These are phyloP conservation scores for Mycosarcoma mackinlayi DNA, from an alignment of 1,284 basidiomycete genomes.

Conservation along the genomic window DNA sequence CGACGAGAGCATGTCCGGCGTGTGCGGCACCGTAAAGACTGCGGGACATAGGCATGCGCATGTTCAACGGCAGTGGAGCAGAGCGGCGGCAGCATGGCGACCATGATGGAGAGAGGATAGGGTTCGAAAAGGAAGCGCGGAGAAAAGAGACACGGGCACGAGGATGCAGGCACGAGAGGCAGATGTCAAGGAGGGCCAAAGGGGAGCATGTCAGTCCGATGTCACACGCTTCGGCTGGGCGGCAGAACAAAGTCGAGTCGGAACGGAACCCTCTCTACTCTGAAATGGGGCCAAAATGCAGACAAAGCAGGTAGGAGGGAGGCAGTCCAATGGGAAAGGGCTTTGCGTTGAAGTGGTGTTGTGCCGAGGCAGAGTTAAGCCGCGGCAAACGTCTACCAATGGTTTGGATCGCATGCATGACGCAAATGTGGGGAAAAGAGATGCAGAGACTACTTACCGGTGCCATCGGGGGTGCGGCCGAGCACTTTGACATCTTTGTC, in stretches of 20 bases:
- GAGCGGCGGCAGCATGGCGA: background rate
- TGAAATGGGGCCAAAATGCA: background rate
- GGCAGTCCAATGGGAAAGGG: background rate
- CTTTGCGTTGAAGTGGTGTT: background rate
- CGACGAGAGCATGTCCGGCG: conserved; percentile 91
- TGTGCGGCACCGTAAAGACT: conserved; percentile 93
- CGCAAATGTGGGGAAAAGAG: conserved; percentile 23
- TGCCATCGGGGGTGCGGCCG: conserved; percentile 48
- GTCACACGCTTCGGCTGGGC: background rate
- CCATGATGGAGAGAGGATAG: too few species aligned
- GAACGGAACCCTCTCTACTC: background rate
- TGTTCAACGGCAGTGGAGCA: background rate
- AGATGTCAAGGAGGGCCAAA: conserved; percentile 18
- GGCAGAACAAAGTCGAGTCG: background rate
- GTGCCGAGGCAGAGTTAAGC: conserved; percentile 21
- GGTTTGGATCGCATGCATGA: conserved; percentile 8
- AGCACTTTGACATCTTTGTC: conserved; percentile 29
- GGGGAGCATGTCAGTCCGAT: conserved; percentile 17
- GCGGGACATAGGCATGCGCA: background rate
- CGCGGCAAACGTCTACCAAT: conserved; percentile 27
- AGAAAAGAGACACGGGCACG: background rate
- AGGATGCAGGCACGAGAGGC: conserved; percentile 11
- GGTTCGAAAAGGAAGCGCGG: background rate
- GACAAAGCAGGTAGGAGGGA: background rate
- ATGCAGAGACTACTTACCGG: conserved; percentile 25